Percentiles rank a stretch among this genome's conserved stretches.
phyloP scores from a whole-genome alignment of 108 stramenopile species.

The Fragilaria crotonensis region DNA sequence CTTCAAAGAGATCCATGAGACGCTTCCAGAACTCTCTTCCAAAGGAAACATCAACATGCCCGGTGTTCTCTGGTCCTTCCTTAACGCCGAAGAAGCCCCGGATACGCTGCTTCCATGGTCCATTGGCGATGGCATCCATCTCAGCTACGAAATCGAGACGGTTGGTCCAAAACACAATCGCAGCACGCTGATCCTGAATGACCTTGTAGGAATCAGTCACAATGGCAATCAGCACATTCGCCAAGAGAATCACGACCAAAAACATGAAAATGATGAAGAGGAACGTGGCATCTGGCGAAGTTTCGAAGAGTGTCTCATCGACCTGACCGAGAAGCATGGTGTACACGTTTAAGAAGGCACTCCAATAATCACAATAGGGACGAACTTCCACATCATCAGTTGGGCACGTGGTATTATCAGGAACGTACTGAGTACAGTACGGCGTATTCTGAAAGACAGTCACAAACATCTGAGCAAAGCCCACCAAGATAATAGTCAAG shows the following conservation, averaged over 20 bases:
- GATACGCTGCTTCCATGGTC: constrained; percentile 27
- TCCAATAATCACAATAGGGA: constrained; percentile 44
- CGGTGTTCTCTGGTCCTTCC: constrained; percentile 1
- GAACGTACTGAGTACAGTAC: constrained; percentile 10
- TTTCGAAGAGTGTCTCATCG: constrained; percentile 22
- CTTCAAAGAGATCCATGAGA: constrained; percentile 47
- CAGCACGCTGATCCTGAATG: constrained; percentile 70
- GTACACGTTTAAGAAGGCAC: constrained; percentile 50
- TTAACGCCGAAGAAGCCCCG: constrained; percentile 12
- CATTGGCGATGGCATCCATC: constrained; percentile 60
- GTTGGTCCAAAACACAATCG: constrained; percentile 81
- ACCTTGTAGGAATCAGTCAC: constrained; percentile 69
- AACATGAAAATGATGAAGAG: constrained; percentile 62
- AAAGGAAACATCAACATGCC: constrained; percentile 13
- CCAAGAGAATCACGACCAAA: constrained; percentile 57
- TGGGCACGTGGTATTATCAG: not conserved
- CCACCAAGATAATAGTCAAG: constrained; percentile 33
- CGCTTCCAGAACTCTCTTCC: constrained; percentile 43
- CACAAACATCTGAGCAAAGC: constrained; percentile 49
- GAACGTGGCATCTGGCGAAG: constrained; percentile 5
- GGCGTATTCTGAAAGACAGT: constrained; percentile 31
- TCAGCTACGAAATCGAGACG: constrained; percentile 68
- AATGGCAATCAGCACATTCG: constrained; percentile 61
- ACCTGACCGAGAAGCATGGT: constrained; percentile 67
- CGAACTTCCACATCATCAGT: constrained; percentile 6